Evolutionary conservation across 2,329 filamentous ascomycete genomes (phyloP).

Genomic region (Didymella pomorum): DNA sequence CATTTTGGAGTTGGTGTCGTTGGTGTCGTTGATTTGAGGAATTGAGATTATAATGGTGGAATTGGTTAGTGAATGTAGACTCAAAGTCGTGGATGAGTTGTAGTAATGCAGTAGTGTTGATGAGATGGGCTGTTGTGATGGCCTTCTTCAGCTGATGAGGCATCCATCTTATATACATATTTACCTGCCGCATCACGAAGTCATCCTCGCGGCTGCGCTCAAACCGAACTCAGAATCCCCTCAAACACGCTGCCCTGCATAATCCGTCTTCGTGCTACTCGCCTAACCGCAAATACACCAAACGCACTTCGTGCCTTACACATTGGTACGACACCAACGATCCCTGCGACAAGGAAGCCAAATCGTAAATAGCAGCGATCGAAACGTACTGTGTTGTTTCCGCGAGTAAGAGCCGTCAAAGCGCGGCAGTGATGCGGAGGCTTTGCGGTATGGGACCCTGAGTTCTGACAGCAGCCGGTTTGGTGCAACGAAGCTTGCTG

Average conservation of each 20-base stretch:
- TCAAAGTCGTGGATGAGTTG: not conserved
- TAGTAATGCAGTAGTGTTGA: slow-evolving; percentile 13
- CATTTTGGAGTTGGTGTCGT: slow-evolving; percentile 41
- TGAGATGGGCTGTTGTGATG: slow-evolving; percentile 20
- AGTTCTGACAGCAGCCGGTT: slow-evolving; percentile 15
- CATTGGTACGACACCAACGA: slow-evolving; percentile 17
- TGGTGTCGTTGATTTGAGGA: not conserved
- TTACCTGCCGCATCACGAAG: slow-evolving; percentile 8
- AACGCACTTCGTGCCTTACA: slow-evolving; percentile 8
- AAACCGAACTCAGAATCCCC: slow-evolving; percentile 6
- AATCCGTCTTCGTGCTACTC: slow-evolving; percentile 11
- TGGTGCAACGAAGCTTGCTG: not conserved
- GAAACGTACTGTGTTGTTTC: slow-evolving; percentile 25
- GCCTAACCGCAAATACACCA: slow-evolving; percentile 17
- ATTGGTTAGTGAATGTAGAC: not conserved
- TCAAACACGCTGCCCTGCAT: slow-evolving; percentile 19
- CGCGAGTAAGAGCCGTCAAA: slow-evolving; percentile 19
- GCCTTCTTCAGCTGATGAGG: slow-evolving; percentile 1
- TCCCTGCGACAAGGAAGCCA: slow-evolving; percentile 11
- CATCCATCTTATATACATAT: slow-evolving; percentile 21
- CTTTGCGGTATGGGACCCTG: slow-evolving; percentile 8
- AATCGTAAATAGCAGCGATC: slow-evolving; percentile 27
- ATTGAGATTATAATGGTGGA: not conserved
- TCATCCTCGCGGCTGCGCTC: not conserved
- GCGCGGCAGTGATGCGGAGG: slow-evolving; percentile 5